phyloP scores from a whole-genome alignment of 2,329 filamentous ascomycete genomes.

The Nemania sp. region DNA sequence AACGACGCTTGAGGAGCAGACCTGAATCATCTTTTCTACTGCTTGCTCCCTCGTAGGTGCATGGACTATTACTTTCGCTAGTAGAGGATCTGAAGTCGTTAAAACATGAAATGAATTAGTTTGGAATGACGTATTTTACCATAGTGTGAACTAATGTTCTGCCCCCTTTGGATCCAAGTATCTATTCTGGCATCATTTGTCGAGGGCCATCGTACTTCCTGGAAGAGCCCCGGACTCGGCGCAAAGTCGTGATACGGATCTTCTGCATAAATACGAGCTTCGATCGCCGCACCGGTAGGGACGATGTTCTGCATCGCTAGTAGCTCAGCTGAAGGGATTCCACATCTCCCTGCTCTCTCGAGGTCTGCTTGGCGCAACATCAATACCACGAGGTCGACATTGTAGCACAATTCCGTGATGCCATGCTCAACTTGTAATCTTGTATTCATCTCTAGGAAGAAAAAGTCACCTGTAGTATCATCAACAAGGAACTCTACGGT shows the following conservation, averaged over 20 bases:
- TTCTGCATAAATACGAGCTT: conserved; percentile 32
- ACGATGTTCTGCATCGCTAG: not conserved
- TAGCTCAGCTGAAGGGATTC: conserved; percentile 11
- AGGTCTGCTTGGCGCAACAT: conserved; percentile 24
- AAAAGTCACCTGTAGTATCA: conserved; percentile 70
- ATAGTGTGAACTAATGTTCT: conserved; percentile 17
- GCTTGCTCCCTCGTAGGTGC: conserved; percentile 9
- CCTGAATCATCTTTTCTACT: conserved; percentile 7
- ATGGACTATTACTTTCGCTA: conserved; percentile 22
- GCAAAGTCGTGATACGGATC: conserved; percentile 24
- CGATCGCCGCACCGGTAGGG: conserved; percentile 20
- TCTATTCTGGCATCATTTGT: conserved; percentile 19
- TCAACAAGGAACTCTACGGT: conserved; percentile 71
- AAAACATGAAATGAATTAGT: not conserved
- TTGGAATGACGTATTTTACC: not conserved
- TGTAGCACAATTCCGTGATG: conserved; percentile 69
- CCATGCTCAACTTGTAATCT: conserved; percentile 82
- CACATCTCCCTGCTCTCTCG: not conserved
- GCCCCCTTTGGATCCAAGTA: conserved; percentile 26
- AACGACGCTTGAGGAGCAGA: conserved; percentile 11
- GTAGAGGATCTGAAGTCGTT: conserved; percentile 24
- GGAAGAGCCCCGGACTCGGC: conserved; percentile 21
- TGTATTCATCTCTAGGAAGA: conserved; percentile 66
- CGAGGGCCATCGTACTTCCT: conserved; percentile 22
- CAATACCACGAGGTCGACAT: conserved; percentile 27